Percentiles rank a stretch among this genome's conserved stretches.
Conservation (phyloP, 371 early-diverging fungal genomes). For the Rhizomucor miehei region DNA sequence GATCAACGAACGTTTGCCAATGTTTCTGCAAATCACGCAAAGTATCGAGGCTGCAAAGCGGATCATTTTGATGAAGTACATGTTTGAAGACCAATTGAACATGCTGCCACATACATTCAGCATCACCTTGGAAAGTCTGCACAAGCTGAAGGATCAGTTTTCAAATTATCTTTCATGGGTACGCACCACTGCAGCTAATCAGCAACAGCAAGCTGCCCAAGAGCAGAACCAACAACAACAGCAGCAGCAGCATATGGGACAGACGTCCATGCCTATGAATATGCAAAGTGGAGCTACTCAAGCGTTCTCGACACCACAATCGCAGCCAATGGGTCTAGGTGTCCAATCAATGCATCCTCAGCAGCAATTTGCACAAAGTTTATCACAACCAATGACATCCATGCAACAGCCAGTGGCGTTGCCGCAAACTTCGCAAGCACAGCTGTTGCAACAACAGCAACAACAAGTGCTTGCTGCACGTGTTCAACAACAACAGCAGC, state of each 20-base stretch:
- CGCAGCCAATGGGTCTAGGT: background rate
- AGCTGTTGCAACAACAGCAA: constrained; percentile 8
- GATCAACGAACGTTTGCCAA: constrained; percentile 39
- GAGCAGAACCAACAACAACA: constrained; percentile 14
- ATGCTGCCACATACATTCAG: constrained; percentile 42
- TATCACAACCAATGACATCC: constrained; percentile 9
- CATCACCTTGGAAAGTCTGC: constrained; percentile 42
- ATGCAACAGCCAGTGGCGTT: constrained; percentile 11
- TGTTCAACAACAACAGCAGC: constrained; percentile 19
- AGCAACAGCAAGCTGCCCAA: constrained; percentile 8
- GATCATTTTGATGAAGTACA: constrained; percentile 56
- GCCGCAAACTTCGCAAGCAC: constrained; percentile 19
- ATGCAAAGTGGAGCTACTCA: too few relatives aligned
- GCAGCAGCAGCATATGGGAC: constrained; percentile 5
- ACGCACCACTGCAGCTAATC: constrained; percentile 21
- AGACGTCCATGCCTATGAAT: background rate
- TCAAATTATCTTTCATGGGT: constrained; percentile 49
- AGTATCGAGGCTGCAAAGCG: constrained; percentile 46
- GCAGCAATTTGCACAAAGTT: constrained; percentile 14
- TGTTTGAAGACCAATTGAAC: constrained; percentile 59
- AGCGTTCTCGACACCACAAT: background rate
- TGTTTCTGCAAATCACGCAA: constrained; percentile 38
- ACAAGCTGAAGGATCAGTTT: constrained; percentile 49
- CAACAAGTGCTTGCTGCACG: constrained; percentile 1
- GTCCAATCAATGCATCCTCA: constrained; percentile 4